Base-by-base conservation (phyloP, 2,329 filamentous ascomycete species). In the Davidsoniella australis region DNA sequence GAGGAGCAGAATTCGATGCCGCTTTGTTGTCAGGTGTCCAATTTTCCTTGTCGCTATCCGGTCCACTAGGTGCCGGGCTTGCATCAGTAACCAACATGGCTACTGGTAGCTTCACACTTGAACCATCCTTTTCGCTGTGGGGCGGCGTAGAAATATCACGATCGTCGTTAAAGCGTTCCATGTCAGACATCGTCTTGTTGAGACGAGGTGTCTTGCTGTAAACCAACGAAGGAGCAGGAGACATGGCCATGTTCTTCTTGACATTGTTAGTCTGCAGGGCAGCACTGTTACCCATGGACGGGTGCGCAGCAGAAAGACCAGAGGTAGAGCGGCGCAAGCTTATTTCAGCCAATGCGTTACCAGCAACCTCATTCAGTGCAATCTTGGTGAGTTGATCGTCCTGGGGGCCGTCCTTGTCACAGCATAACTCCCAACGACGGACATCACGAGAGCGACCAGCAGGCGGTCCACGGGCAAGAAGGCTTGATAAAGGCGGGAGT, bases 351-450 rank as follows among this genome's bases (percentile, higher is more conserved):
- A 82, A 75, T 48, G 85, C 85, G 40, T 83, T 88, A 18, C 85
- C 85, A 56, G 73, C 85, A 6, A 76, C 76, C 59, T 93, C 85
- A 56, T 85, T 79, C 64, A 89, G 82, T 8, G 84, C 83, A 56
- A 85, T 82, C n/a, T 76, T 75, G 18, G 81, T 87, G 49, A 94
- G 67, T 26, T 48, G 50, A 36, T 52, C 50, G 56, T 86, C 83
- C 58, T 86, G 85, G 41, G 82, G 79, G 47, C 75, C 68, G 56
- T 91, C 84, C 6, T 80, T 79, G 60, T 94, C 85, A 58, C 85
- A 89, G 66, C 84, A 88, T 51, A 86, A 86, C 59, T 94, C 85
- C 89, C 89, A 95, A 5, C 82, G 84, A 46, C 87, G 79, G 16
- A 87, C 85, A 62, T 95, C 85, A 49, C 85, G 79, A 51, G 88